Conservation (phyloP, 2,329 filamentous ascomycete genomes). For the Diplodia seriata region DNA sequence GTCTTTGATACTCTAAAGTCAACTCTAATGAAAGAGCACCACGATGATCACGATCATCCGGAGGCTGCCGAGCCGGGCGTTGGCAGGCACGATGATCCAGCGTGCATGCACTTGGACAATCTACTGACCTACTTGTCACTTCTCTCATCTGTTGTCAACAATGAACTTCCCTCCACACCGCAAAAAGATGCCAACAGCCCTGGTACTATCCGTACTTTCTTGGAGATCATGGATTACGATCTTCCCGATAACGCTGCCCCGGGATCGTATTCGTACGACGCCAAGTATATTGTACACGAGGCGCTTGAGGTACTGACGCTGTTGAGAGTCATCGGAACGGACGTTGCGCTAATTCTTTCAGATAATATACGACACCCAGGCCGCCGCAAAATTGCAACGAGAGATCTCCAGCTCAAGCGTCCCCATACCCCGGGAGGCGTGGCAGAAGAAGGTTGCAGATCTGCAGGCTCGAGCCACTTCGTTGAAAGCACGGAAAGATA, state of each 20-base stretch:
- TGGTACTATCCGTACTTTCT: constrained; percentile 10
- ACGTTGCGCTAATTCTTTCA: neutral
- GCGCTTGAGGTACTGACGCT: constrained; percentile 1
- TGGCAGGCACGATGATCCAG: constrained; percentile 2
- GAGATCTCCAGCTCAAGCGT: constrained; percentile 5
- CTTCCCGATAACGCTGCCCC: neutral
- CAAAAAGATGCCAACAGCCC: neutral
- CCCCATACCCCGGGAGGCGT: neutral
- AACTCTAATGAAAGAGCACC: neutral
- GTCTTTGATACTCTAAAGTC: constrained; percentile 5
- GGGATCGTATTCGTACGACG: constrained; percentile 16
- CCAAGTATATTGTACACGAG: constrained; percentile 2
- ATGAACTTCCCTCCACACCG: neutral
- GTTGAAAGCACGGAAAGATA: constrained; percentile 17
- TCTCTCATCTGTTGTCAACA: neutral
- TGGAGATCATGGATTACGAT: constrained; percentile 9
- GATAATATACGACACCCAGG: neutral
- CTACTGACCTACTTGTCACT: neutral
- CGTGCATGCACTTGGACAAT: constrained; percentile 9
- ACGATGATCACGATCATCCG: neutral
- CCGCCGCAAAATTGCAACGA: neutral
- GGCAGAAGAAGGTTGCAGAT: neutral
- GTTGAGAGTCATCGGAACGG: no score
- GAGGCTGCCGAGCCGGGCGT: neutral
- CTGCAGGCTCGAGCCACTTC: constrained; percentile 4